A percentile compares a stretch with the other conserved stretches of the same genome.
These are phyloP conservation scores for Phlyctochytrium planicorne DNA, from an alignment of 192 early-diverging fungal species.

Conservation along the genomic window DNA sequence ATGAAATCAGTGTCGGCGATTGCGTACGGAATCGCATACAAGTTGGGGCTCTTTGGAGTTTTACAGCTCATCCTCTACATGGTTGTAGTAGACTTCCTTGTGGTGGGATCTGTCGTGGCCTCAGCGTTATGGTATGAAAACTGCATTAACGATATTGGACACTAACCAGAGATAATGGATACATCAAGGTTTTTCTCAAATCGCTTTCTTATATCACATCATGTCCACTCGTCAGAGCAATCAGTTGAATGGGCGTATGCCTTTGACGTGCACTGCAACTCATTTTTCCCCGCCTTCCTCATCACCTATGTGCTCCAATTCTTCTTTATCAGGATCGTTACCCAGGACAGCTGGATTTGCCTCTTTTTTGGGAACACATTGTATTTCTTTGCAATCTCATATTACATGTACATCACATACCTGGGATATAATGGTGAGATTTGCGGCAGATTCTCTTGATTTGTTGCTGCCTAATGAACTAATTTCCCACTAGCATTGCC, in stretches of 20 bases:
- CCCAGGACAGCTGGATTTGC: conserved; percentile 75
- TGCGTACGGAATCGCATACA: conserved; percentile 80
- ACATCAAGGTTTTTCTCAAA: conserved; percentile 79
- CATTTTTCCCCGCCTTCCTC: conserved; percentile 88
- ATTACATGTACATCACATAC: conserved; percentile 89
- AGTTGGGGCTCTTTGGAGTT: conserved; percentile 63
- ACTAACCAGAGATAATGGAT: conserved; percentile 6
- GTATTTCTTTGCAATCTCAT: conserved; percentile 75
- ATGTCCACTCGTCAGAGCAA: conserved; percentile 78
- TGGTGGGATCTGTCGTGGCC: conserved; percentile 69
- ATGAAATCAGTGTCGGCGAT: conserved; percentile 65
- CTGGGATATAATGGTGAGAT: conserved; percentile 80
- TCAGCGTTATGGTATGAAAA: conserved; percentile 69
- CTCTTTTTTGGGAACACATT: conserved; percentile 84
- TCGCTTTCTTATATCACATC: conserved; percentile 73
- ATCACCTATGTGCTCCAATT: conserved; percentile 90
- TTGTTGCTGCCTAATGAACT: conserved; percentile 9
- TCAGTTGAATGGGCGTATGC: conserved; percentile 94
- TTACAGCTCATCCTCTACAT: conserved; percentile 76
- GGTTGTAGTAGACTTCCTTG: conserved; percentile 79
- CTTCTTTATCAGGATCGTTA: conserved; percentile 83
- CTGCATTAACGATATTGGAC: neutral
- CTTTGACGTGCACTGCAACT: conserved; percentile 96
- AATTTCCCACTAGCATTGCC: conserved; percentile 69
- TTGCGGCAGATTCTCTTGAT: too few species aligned